Evolutionary conservation across 2,329 filamentous ascomycete genomes (phyloP), one percentile per base, ranked within the genome.

Genomic region (Monilinia fructicola): DNA sequence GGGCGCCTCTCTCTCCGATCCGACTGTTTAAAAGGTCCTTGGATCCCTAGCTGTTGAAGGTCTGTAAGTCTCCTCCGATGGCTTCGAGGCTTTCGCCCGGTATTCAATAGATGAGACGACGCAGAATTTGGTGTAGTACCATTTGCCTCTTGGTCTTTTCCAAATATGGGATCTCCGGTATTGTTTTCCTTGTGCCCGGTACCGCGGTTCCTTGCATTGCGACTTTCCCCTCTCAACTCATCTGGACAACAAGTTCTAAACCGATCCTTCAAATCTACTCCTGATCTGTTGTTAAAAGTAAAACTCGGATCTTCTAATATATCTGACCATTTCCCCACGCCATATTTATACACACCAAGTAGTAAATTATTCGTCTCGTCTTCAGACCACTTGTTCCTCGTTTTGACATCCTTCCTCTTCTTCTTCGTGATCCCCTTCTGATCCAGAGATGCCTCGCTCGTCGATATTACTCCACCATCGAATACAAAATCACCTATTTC

Each of bases 181-280:
- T 35, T 52, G 54, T 56, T 42, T 31, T 48, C 16, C 11, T 54
- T 31, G 11, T 62, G 64, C 44, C 28, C 69, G 44, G 7, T 35
- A 14, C 31, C 14, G 38, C 44, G 2, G 14, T 26, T 63, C 38
- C n/a, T 26, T 9, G 28, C 23, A 42, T 54, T 38, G 60, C 60
- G 4, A 68, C 76, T 79, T 28, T 79, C 80, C 31, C 78, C 78
- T 58, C 84, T 82, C 48, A 89, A 79, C 74, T 89, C 87, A 44
- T 82, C 81, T 0, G 87, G 87, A 69, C 86, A 89, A 73, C 86
- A 89, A 4, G 87, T 89, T 60, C 87, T 81, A 73, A 89, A 89
- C 16, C 87, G 81, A 74, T 89, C 87, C 74, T 89, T 89, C 61
- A 89, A 75, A 72, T 89, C 87, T 11, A 85, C 85, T 4, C 86